Evolutionary conservation across 345 rosid species (phyloP), one percentile per base, ranked within the genome.

Genomic region (Hibiscus syriacus): DNA sequence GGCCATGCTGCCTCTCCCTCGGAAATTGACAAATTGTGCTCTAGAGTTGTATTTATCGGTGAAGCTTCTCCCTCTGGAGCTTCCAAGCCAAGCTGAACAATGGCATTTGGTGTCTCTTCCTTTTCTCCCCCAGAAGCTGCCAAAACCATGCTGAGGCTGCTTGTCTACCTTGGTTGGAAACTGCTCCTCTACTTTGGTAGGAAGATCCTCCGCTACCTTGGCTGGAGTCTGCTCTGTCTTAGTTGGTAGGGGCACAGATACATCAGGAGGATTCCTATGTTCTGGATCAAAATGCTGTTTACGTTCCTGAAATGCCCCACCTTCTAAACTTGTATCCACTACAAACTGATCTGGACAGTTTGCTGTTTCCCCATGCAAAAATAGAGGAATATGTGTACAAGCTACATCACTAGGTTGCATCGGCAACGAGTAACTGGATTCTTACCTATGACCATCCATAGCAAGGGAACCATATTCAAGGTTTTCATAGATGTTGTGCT

Each of bases 1-100:
- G 74, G 78, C 80, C 80, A 73, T 69, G 69, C 67, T 48, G 76
- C 76, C 58, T 71, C 81, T 70, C 70, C 79, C 34, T 39, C 29
- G 41, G 75, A 66, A 76, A 14, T 65, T 43, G 82, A 69, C 22
- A 54, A 57, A 45, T 46, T 49, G 26, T 66, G 72, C 56, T 73
- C 63, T 66, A 72, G 72, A 13, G 73, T 72, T 5, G 78, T 38
- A 71, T 48, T 73, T 11, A 16, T 19, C 65, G 11, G 17, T 60
- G 46, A 16, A 36, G 16, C 11, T 36, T 60, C 65, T 36, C 16
- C 48, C 27, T 36, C 48, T 1, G 55, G 34, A 29, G 25, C 10
- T 65, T 43, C 14, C 69, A 54, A 49, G 78, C 68, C 80, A 50
- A 59, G 67, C 63, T 69, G 67, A 71, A 30, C 67, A 36, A 34